Base-by-base conservation (phyloP, 257 asterid species). In the Scutellaria minor region DNA sequence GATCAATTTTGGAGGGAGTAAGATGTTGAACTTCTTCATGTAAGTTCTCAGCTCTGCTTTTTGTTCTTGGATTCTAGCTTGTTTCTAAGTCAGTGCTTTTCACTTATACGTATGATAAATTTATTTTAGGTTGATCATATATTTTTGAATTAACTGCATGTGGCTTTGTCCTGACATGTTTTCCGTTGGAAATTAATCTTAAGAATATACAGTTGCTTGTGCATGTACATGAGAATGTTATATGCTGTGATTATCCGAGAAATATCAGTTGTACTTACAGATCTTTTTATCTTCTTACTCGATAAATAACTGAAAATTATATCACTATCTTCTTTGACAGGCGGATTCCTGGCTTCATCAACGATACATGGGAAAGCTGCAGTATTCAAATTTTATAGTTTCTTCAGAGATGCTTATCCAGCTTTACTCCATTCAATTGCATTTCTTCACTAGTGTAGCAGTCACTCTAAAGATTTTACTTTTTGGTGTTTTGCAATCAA, bases 1-100 rank as follows among this genome's bases (percentile, higher is more conserved):
- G 10, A 71, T 72, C 77, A 45, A 37, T 77, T 65, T 75, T 55
- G 64, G 61, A 57, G 68, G 40, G 84, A 59, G 71, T 10, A 37
- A 44, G 56, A 60, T 48, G 12, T 47, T 53, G 47, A 66, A 52
- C 14, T 31, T 46, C 63, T 66, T 46, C 51, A 7, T 70, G 74
- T 56, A 55, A 67, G 77, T 75, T 67, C 22, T 39, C 78, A 40
- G 15, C 12, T 70, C 56, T 46, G 8, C 37, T 31, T 31, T n/a
- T 35, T 14, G 14, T 58, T 66, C 24, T 24, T 20, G 22, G 24
- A 27, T 45, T 45, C 24, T 7, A 15, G 63, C 70, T 64, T 50
- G 54, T 55, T 73, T 46, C 20, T 27, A 31, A 27, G 18, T 61
- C 15, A 39, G 40, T 60, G 50, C 18, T 51, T 35, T 20, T 41